Conservation (phyloP, 2,329 filamentous ascomycete genomes). For the Alternaria ventricosa region DNA sequence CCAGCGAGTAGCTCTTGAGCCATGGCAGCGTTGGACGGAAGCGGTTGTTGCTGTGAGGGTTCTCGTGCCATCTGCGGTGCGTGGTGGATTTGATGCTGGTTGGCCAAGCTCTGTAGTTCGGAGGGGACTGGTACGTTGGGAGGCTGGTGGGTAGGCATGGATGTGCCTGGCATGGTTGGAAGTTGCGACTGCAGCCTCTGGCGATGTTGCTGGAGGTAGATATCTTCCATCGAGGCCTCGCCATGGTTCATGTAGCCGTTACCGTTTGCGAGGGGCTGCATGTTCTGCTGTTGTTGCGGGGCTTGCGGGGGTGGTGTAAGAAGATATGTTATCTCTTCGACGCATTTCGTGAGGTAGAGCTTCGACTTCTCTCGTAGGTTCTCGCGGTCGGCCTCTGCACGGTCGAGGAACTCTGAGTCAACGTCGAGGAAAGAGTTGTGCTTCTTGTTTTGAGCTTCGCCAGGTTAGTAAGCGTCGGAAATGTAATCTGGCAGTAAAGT, state of each 20-base stretch:
- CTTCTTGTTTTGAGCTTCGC: constrained; percentile 53
- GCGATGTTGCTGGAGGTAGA: constrained; percentile 64
- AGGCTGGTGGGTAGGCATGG: constrained; percentile 68
- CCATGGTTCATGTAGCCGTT: constrained; percentile 56
- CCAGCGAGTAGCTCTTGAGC: constrained; percentile 46
- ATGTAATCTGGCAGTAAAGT: background rate
- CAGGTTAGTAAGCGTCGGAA: constrained; percentile 24
- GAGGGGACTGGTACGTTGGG: constrained; percentile 53
- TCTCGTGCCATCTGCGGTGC: constrained; percentile 55
- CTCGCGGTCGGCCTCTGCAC: constrained; percentile 61
- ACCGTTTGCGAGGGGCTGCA: constrained; percentile 46
- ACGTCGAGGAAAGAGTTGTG: constrained; percentile 61
- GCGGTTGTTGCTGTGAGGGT: constrained; percentile 50
- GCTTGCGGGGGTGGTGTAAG: constrained; percentile 69
- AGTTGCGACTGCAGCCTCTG: constrained; percentile 58
- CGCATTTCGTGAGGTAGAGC: constrained; percentile 68
- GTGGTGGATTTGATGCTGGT: constrained; percentile 48
- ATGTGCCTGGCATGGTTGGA: constrained; percentile 42
- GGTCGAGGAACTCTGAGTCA: constrained; percentile 51
- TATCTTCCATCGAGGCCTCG: constrained; percentile 65
- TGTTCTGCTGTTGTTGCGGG: constrained; percentile 58
- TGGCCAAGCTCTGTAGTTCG: constrained; percentile 50
- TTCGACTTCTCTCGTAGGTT: constrained; percentile 68
- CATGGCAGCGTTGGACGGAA: constrained; percentile 43
- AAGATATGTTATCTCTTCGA: constrained; percentile 72